Conservation (phyloP, 345 rosid genomes). For the Syzygium aqueum region DNA sequence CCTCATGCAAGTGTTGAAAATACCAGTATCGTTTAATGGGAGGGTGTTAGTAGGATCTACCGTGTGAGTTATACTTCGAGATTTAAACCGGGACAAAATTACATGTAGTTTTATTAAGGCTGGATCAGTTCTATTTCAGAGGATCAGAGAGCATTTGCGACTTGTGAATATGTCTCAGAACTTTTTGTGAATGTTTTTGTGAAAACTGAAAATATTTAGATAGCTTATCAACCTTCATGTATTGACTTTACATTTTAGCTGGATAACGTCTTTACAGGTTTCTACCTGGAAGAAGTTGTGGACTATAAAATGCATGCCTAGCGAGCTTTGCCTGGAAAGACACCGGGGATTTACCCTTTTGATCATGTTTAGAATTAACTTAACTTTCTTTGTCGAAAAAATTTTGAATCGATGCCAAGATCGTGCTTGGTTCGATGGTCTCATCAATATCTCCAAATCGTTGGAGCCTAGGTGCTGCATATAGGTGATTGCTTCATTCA, state of each 20-base stretch:
- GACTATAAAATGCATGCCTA: neutral
- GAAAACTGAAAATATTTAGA: neutral
- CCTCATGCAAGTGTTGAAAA: neutral
- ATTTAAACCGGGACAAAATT: neutral
- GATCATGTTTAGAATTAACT: neutral
- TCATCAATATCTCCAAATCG: neutral
- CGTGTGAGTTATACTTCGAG: neutral
- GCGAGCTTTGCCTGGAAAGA: neutral
- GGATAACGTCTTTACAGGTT: neutral
- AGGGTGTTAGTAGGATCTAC: neutral
- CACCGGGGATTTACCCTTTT: neutral
- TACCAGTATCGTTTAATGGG: neutral
- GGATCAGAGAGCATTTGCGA: neutral
- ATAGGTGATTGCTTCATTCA: neutral
- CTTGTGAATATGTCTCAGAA: neutral
- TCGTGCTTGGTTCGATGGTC: neutral
- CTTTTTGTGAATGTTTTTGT: neutral
- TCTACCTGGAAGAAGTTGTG: neutral
- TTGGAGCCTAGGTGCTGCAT: neutral
- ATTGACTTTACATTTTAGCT: neutral
- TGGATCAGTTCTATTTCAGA: neutral
- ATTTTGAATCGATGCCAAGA: neutral
- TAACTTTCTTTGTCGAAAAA: neutral
- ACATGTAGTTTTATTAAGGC: neutral
- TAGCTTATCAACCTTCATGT: neutral